Evolutionary conservation across 352 stramenopile genomes (phyloP), one percentile per base, ranked within the genome.

Genomic region (Pythium phragmitis): DNA sequence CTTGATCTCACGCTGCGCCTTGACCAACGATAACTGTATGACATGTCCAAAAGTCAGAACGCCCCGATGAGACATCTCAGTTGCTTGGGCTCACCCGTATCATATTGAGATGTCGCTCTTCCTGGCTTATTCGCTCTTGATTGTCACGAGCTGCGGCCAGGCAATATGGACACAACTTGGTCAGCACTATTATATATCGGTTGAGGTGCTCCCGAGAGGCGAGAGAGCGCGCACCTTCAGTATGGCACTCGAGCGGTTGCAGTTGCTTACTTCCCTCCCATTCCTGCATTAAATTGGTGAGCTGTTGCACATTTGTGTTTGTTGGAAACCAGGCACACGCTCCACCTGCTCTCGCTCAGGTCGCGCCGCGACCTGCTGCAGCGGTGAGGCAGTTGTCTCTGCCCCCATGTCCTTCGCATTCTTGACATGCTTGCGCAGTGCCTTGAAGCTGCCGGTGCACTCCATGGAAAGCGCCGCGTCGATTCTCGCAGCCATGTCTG

Each of bases 371-470:
- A 30, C 3, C 26, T 46, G 16, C 39, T n/a, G 34, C 34, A 17
- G 17, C n/a, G 16, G 17, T 7, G 43, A 34, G 19, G 9, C 16
- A 6, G n/a, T 59, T 26, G 28, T 67, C 60, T 28, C 65, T 26
- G 28, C 49, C 12, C 11, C 33, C 5, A 12, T n/a, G 7, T 61
- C 48, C 55, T 77, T 87, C 12, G 57, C 45, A 3, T 65, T 67
- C 21, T 75, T 74, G 1, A 82, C 73, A 34, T 80, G 77, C n/a
- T 47, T 75, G 13, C 71, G 73, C 5, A 82, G 73, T 26, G 70
- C 67, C 47, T 67, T 70, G 42, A 86, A 83, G 50, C 77, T 70
- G 23, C 63, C 62, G 5, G 67, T 65, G 41, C 63, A 68, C 21
- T 73, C 55, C 62, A 75, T 74, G 17, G 46, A 26, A 4, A 46